Percentiles rank a stretch among this genome's conserved stretches.
Conservation (phyloP, 257 asterid genomes). For the Nicotiana attenuata region DNA sequence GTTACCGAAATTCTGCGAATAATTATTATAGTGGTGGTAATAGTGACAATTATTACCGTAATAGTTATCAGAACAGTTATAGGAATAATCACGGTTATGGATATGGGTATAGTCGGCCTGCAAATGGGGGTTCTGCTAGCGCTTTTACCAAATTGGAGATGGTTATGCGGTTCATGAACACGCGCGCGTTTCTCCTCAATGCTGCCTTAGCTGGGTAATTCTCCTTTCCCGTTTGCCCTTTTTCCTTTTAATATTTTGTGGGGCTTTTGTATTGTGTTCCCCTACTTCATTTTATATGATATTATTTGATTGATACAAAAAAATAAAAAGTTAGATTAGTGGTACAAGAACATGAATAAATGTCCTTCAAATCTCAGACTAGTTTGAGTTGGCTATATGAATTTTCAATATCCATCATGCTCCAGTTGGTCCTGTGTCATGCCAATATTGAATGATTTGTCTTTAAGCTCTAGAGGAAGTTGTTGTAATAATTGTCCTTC, state of each 20-base stretch:
- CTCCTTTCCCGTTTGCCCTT: background rate
- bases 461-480: too few relatives aligned
- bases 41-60: conserved; percentile 9
- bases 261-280: background rate
- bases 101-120: conserved; percentile 31
- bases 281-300: background rate
- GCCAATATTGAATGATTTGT: too few relatives aligned
- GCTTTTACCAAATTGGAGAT: conserved; percentile 43
- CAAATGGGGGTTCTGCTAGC: conserved; percentile 22
- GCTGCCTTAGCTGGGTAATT: conserved; percentile 66
- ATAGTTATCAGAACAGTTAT: conserved; percentile 20
- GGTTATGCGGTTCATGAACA: conserved; percentile 52
- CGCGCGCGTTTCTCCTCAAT: conserved; percentile 57
- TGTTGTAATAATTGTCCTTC: too few relatives aligned
- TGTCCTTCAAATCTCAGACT: too few relatives aligned
- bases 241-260: background rate
- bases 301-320: too few relatives aligned
- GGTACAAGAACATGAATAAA: too few relatives aligned
- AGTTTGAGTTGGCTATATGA: too few relatives aligned
- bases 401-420: too few relatives aligned
- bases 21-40: background rate
- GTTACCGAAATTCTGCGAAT: background rate
- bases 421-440: too few relatives aligned
- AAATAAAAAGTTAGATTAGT: too few relatives aligned
- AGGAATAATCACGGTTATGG: conserved; percentile 24